These are phyloP conservation scores for Physaria fendleri DNA, from an alignment of 345 rosid species.

Conservation along the genomic window DNA sequence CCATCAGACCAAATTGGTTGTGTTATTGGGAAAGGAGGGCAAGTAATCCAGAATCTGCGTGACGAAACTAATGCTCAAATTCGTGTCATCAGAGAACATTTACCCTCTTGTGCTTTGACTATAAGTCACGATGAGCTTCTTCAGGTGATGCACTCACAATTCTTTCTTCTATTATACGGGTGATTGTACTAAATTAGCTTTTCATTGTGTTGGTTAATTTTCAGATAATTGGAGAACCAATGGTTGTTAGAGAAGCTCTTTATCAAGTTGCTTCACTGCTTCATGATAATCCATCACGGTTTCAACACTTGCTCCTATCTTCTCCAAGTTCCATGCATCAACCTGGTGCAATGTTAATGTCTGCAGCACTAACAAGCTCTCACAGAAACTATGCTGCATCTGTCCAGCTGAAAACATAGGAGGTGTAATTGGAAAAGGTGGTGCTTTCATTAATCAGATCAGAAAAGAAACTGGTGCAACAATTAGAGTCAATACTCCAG, in stretches of 20 bases:
- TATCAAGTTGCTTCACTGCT: constrained; percentile 56
- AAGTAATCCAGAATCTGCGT: constrained; percentile 60
- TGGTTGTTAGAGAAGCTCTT: constrained; percentile 54
- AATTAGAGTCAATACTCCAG: constrained; percentile 62
- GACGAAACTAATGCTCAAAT: constrained; percentile 56
- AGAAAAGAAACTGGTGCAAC: constrained; percentile 67
- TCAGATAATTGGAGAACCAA: constrained; percentile 65
- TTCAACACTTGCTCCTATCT: constrained; percentile 53
- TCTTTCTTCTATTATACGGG: neutral
- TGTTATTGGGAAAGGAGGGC: constrained; percentile 71
- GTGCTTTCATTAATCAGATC: constrained; percentile 57
- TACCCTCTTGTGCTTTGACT: constrained; percentile 52
- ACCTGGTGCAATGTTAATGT: constrained; percentile 42
- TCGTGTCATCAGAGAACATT: constrained; percentile 56
- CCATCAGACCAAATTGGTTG: constrained; percentile 80
- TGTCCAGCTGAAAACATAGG: constrained; percentile 64
- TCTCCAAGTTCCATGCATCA: constrained; percentile 38
- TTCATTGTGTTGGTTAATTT: constrained; percentile 4
- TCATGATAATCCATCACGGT: constrained; percentile 67
- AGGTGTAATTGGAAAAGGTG: constrained; percentile 72
- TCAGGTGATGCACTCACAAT: constrained; percentile 40
- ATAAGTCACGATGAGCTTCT: constrained; percentile 61
- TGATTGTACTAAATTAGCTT: neutral
- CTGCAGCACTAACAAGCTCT: constrained; percentile 42
- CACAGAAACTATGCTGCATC: constrained; percentile 49